phyloP scores from a whole-genome alignment of 2,329 filamentous ascomycete species.

The Epichloe gansuensis region DNA sequence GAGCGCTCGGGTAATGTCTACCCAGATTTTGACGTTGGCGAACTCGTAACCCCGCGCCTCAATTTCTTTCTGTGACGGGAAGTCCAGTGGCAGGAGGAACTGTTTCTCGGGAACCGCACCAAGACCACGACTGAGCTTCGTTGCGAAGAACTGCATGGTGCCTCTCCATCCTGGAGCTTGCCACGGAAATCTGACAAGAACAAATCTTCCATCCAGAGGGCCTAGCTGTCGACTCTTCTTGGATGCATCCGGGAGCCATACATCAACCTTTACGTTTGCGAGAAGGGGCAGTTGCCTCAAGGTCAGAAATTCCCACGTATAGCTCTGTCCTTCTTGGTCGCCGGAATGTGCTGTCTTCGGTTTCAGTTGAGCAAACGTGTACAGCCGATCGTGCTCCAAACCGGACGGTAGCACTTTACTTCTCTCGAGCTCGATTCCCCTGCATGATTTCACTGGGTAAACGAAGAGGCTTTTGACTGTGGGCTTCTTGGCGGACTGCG shows the following conservation, averaged over 20 bases:
- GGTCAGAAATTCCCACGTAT: constrained; percentile 58
- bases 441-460: constrained; percentile 76
- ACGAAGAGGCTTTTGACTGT: constrained; percentile 54
- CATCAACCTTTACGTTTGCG: constrained; percentile 52
- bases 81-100: constrained; percentile 52
- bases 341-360: constrained; percentile 3
- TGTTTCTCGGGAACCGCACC: constrained; percentile 45
- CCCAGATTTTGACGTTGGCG: constrained; percentile 54
- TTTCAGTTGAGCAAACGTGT: constrained; percentile 58
- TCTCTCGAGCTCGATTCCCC: constrained; percentile 56
- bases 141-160: constrained; percentile 28
- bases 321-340: not conserved
- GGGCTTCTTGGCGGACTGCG: constrained; percentile 11
- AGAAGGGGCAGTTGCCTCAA: constrained; percentile 57
- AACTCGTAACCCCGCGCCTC: constrained; percentile 43
- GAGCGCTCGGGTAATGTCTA: constrained; percentile 39
- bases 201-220: constrained; percentile 41
- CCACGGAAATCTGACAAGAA: constrained; percentile 57
- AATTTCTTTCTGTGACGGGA: constrained; percentile 45
- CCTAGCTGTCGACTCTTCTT: constrained; percentile 39
- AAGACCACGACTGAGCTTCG: constrained; percentile 38
- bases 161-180: constrained; percentile 36
- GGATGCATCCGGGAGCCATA: constrained; percentile 55
- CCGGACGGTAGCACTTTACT: constrained; percentile 55
- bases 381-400: constrained; percentile 68